Evolutionary conservation across 352 stramenopile species (phyloP).

Genomic region (Globisporangium okanoganense): DNA sequence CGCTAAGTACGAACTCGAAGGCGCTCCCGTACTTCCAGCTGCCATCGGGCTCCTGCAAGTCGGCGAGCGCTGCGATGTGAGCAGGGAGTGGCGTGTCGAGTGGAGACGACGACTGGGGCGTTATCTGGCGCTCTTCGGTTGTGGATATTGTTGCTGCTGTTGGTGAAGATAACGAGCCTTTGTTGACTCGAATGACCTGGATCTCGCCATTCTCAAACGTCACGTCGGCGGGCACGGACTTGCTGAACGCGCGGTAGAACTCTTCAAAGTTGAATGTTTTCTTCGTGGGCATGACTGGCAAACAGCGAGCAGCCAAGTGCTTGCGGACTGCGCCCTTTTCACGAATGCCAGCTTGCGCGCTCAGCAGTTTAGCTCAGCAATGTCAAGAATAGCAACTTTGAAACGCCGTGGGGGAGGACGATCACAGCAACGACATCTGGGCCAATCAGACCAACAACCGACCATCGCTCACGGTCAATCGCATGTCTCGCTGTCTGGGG

Average conservation of each 20-base stretch:
- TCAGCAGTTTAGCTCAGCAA: too few species aligned
- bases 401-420: too few species aligned
- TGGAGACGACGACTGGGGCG: background rate
- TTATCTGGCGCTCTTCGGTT: background rate
- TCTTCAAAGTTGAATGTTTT: slow-evolving; percentile 49
- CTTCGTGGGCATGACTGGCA: background rate
- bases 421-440: too few species aligned
- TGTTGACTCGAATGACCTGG: slow-evolving; percentile 25
- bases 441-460: too few species aligned
- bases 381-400: too few species aligned
- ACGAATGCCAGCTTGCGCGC: too few species aligned
- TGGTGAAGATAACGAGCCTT: background rate
- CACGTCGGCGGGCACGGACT: slow-evolving; percentile 45
- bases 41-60: slow-evolving; percentile 53
- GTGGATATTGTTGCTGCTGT: too few species aligned
- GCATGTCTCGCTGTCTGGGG: background rate
- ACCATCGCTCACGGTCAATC: background rate
- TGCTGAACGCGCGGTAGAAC: slow-evolving; percentile 63
- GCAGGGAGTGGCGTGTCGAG: slow-evolving; percentile 28
- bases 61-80: slow-evolving; percentile 36
- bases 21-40: slow-evolving; percentile 59
- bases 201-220: slow-evolving; percentile 35
- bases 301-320: background rate
- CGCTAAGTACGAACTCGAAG: slow-evolving; percentile 54
- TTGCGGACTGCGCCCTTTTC: background rate